Evolutionary conservation across 345 rosid species (phyloP).

Genomic region (Arabis hirsuta): DNA sequence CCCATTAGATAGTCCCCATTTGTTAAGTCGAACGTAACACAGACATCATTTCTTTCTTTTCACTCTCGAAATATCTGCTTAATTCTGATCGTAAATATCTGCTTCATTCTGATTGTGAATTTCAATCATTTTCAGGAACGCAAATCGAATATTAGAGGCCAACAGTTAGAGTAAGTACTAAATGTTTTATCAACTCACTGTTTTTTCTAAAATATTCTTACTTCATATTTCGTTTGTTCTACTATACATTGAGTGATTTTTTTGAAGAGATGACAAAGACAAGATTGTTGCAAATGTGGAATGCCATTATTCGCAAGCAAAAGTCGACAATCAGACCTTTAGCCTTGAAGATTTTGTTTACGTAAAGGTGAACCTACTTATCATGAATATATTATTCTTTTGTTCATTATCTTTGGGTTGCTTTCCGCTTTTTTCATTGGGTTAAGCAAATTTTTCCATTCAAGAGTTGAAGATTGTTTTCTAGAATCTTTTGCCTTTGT

Average conservation of each 20-base stretch:
- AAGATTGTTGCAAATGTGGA: constrained; percentile 74
- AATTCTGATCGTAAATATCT: constrained; percentile 29
- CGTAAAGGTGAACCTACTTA: constrained; percentile 59
- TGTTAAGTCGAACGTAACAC: constrained; percentile 1
- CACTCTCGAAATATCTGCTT: not conserved
- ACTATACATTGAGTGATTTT: constrained; percentile 26
- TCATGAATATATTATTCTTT: constrained; percentile 15
- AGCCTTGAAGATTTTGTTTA: constrained; percentile 76
- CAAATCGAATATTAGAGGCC: constrained; percentile 43
- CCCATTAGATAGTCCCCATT: not conserved
- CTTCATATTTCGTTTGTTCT: constrained; percentile 24
- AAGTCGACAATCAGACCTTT: constrained; percentile 52
- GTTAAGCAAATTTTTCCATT: constrained; percentile 13
- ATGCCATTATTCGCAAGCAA: constrained; percentile 84
- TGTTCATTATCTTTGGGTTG: constrained; percentile 17
- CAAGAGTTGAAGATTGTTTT: not conserved
- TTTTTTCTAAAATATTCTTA: constrained; percentile 14
- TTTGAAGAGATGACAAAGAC: constrained; percentile 69
- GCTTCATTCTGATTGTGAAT: constrained; percentile 32
- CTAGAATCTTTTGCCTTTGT: constrained; percentile 15
- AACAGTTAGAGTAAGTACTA: constrained; percentile 45
- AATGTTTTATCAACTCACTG: constrained; percentile 24
- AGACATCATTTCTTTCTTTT: constrained; percentile 8
- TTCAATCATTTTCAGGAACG: constrained; percentile 54
- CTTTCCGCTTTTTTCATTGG: constrained; percentile 17